Conservation (phyloP, 2,329 filamentous ascomycete genomes). For the Fusarium sacchari region DNA sequence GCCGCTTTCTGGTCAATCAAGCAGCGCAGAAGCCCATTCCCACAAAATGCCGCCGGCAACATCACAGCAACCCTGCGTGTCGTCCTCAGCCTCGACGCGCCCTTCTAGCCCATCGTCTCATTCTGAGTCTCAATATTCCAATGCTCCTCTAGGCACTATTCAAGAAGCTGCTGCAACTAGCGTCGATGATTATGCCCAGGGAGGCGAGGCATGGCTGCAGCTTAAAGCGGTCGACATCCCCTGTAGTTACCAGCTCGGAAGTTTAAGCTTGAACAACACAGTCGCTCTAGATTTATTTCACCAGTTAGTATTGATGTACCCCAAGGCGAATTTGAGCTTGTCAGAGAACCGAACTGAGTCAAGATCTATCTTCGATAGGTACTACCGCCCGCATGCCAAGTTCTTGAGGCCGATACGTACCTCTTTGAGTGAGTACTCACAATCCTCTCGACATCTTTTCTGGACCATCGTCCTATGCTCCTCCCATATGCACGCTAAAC, state of each 20-base stretch:
- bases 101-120: not conserved
- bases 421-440: not conserved
- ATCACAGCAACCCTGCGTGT: not conserved
- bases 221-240: not conserved
- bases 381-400: not conserved
- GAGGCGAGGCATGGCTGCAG: not conserved
- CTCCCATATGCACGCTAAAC: not conserved
- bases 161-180: not conserved
- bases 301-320: not conserved
- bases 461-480: not conserved
- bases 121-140: not conserved
- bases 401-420: not conserved
- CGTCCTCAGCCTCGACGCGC: not conserved
- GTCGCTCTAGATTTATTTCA: not conserved
- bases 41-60: not conserved
- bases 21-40: not conserved
- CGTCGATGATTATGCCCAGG: accelerated
- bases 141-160: too few species aligned
- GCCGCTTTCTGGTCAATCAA: too few species aligned
- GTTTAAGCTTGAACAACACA: not conserved
- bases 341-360: not conserved
- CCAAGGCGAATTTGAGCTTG: accelerated
- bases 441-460: not conserved
- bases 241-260: not conserved
- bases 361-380: accelerated